Evolutionary conservation across 441 rosid species (phyloP).

Genomic region (Mallotus japonicus): DNA sequence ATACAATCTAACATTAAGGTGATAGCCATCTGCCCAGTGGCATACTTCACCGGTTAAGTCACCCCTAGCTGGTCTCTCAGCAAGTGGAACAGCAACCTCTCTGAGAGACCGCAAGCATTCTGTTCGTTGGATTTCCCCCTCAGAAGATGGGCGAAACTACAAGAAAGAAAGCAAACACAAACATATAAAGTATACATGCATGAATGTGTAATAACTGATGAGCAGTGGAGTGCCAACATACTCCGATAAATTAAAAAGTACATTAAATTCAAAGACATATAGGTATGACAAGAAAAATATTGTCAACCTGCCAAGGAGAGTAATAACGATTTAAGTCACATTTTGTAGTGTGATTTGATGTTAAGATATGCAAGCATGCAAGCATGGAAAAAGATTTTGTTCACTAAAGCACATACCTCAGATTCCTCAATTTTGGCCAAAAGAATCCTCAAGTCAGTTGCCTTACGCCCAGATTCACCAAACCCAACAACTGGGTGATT

Average conservation of each 20-base stretch:
- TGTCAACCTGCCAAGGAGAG: conserved; percentile 2
- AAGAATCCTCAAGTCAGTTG: conserved; percentile 74
- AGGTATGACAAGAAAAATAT: neutral
- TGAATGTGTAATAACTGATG: neutral
- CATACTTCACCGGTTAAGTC: conserved; percentile 99
- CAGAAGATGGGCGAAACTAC: conserved; percentile 80
- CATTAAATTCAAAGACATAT: neutral
- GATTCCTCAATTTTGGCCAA: conserved; percentile 96
- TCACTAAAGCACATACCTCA: conserved; percentile 52
- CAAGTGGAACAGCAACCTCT: conserved; percentile 87
- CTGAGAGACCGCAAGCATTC: conserved; percentile 89
- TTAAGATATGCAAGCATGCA: neutral
- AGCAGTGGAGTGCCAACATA: neutral
- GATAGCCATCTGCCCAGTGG: conserved; percentile 99
- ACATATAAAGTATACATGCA: neutral
- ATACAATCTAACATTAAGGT: conserved; percentile 84
- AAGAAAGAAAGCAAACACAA: conserved; percentile 20
- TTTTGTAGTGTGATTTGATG: neutral
- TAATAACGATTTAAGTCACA: neutral
- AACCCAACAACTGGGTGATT: conserved; percentile 92
- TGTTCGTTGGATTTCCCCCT: conserved; percentile 89
- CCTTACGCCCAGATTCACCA: conserved; percentile 86
- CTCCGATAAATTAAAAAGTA: neutral
- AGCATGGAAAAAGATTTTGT: neutral
- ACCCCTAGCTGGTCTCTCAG: conserved; percentile 98